Evolutionary conservation across 129 eudicot species (phyloP).

Genomic region (Ambrosia trifida): DNA sequence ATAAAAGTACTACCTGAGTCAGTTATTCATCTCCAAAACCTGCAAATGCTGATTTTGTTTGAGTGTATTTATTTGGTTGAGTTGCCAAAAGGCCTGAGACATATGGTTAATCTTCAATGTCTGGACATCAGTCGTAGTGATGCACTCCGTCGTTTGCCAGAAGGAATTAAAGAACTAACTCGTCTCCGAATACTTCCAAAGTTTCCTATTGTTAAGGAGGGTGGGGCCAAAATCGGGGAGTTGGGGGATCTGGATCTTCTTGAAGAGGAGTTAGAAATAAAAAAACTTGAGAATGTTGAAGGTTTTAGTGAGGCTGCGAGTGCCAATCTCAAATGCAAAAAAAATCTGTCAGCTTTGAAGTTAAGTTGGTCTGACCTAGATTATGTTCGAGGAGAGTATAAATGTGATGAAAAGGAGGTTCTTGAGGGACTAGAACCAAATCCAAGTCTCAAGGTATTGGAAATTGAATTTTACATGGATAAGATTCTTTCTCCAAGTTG

Average conservation of each 20-base stretch:
- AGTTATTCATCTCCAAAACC: too few species aligned
- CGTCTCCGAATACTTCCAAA: too few species aligned
- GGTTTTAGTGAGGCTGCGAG: conserved; percentile 10
- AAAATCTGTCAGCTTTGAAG: not conserved
- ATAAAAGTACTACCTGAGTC: too few species aligned
- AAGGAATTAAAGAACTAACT: too few species aligned
- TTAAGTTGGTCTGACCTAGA: too few species aligned
- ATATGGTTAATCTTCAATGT: too few species aligned
- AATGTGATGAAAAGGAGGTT: not conserved
- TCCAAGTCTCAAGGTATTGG: not conserved
- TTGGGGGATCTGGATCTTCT: conserved; percentile 5
- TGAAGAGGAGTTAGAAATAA: not conserved
- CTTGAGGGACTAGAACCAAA: conserved; percentile 18
- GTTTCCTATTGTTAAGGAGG: not conserved
- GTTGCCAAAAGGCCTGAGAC: too few species aligned
- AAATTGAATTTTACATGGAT: not conserved
- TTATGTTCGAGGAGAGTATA: too few species aligned
- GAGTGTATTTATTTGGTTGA: too few species aligned
- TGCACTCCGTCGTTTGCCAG: too few species aligned
- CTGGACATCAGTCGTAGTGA: too few species aligned
- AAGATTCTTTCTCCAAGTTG: conserved; percentile 9
- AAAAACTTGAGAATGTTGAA: not conserved
- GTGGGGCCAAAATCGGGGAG: not conserved
- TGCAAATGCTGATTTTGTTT: too few species aligned
- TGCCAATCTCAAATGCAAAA: conserved; percentile 5